Conservation (phyloP, 2,329 filamentous ascomycete species). For the Monosporascus sp. region DNA sequence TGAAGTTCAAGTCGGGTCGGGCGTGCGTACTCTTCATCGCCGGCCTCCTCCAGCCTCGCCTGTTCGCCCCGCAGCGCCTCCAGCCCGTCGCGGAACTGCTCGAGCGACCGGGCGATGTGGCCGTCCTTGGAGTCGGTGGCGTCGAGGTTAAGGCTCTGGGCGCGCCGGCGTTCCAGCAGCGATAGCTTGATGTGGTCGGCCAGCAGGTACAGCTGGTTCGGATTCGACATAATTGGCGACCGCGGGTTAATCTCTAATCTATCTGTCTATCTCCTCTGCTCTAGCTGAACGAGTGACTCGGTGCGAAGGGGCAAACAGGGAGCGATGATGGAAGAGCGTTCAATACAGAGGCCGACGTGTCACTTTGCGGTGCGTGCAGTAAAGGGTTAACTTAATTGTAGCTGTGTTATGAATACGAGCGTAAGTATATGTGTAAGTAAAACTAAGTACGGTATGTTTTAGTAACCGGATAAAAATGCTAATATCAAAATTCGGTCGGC, state of each 20-base stretch:
- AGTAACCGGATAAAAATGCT: too few species aligned
- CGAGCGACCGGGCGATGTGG: constrained; percentile 82
- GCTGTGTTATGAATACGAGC: too few species aligned
- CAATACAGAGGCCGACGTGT: too few species aligned
- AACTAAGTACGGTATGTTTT: too few species aligned
- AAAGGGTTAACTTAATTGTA: too few species aligned
- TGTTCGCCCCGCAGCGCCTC: constrained; percentile 62
- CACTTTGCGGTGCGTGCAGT: too few species aligned
- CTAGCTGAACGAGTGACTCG: too few species aligned
- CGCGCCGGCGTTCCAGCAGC: constrained; percentile 84
- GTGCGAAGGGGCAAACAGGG: too few species aligned
- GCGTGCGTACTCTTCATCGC: constrained; percentile 56
- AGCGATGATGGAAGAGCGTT: too few species aligned
- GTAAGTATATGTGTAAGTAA: too few species aligned
- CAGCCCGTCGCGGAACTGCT: constrained; percentile 79
- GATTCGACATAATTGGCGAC: constrained; percentile 44
- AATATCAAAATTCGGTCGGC: too few species aligned
- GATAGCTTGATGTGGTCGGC: constrained; percentile 97
- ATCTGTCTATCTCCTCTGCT: too few species aligned
- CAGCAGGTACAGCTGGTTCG: constrained; percentile 81
- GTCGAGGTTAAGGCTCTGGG: constrained; percentile 73
- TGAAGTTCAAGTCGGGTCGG: constrained; percentile 1
- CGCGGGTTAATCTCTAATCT: not conserved
- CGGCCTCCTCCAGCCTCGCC: constrained; percentile 57
- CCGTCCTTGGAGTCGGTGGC: constrained; percentile 76